phyloP scores from a whole-genome alignment of 768 basidiomycete species.

The Hydnomerulius pinastri region DNA sequence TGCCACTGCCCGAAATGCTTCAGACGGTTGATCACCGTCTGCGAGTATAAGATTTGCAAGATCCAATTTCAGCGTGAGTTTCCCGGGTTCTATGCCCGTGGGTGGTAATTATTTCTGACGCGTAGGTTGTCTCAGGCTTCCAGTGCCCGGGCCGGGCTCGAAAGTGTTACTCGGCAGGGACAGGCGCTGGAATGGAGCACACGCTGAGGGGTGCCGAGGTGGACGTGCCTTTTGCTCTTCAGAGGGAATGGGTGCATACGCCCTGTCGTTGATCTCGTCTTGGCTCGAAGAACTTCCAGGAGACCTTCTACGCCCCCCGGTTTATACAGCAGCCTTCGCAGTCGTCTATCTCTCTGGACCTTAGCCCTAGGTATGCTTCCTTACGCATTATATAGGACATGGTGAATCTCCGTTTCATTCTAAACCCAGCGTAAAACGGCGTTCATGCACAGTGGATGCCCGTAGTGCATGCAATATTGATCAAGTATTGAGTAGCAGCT shows the following conservation, averaged over 20 bases:
- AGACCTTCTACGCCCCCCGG: neutral
- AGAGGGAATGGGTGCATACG: neutral
- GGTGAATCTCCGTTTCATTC: slow-evolving; percentile 17
- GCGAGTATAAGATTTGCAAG: slow-evolving; percentile 2
- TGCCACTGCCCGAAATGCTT: slow-evolving; percentile 12
- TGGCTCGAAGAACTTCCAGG: neutral
- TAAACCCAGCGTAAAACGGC: slow-evolving; percentile 14
- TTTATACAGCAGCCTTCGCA: neutral
- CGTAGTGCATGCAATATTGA: neutral
- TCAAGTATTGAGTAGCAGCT: neutral
- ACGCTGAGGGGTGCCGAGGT: neutral
- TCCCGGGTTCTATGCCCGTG: slow-evolving; percentile 11
- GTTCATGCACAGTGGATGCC: slow-evolving; percentile 12
- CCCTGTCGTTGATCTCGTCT: neutral
- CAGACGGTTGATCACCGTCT: slow-evolving; percentile 32
- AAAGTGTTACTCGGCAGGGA: neutral
- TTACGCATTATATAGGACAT: slow-evolving; percentile 1
- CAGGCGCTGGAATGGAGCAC: neutral
- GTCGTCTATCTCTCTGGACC: neutral
- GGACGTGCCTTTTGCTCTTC: neutral
- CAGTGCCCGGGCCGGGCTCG: neutral
- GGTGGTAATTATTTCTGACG: neutral
- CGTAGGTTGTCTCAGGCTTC: neutral
- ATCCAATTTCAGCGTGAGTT: neutral
- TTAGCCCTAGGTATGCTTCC: slow-evolving; percentile 8